Base-by-base conservation (phyloP, 257 asterid species). In the Solanum stenotomum region DNA sequence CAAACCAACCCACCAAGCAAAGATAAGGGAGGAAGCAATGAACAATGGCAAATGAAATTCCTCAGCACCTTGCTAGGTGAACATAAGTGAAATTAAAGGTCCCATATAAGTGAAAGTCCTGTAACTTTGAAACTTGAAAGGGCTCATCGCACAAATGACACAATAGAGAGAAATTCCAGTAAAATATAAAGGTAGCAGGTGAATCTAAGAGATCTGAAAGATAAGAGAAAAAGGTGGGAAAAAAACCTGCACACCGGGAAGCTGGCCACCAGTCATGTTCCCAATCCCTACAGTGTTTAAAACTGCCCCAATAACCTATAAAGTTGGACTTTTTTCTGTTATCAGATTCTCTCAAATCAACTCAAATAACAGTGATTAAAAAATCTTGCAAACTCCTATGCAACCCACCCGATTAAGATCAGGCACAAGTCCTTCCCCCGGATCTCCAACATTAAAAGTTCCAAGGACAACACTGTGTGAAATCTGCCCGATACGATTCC, bases 231-330 rank as follows among this genome's bases (percentile, higher is more conserved):
- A 81, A 65, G 31, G 65, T 15, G 81, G 85, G 81, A 16, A n/a
- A 27, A 70, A 38, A 37, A 96, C 99, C 96, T 89, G 98, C 89
- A 91, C 72, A 85, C 94, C 93, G 71, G 97, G 93, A 85, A 93
- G 96, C 87, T 90, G 68, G 87, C 93, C 96, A 79, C 93, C 95
- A 75, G 94, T 86, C 93, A 85, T 92, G 92, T 90, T 91, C 87
- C 95, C 95, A 59, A 96, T 89, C 35, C 98, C 98, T 42, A 96
- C 90, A 38, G 95, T 89, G 90, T 93, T 97, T 88, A 97, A 71
- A 89, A 96, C 99, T 65, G 98, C 95, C 88, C 99, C 99, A 84
- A 97, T 93, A 72, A 96, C 96, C 99, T 97, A 84, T 84, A 90
- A 42, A 77, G 40, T 35, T 85, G 76, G 35, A 61, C 67, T 8